Evolutionary conservation across 192 early-diverging fungal genomes (phyloP).

Genomic region (Podila horticola): DNA sequence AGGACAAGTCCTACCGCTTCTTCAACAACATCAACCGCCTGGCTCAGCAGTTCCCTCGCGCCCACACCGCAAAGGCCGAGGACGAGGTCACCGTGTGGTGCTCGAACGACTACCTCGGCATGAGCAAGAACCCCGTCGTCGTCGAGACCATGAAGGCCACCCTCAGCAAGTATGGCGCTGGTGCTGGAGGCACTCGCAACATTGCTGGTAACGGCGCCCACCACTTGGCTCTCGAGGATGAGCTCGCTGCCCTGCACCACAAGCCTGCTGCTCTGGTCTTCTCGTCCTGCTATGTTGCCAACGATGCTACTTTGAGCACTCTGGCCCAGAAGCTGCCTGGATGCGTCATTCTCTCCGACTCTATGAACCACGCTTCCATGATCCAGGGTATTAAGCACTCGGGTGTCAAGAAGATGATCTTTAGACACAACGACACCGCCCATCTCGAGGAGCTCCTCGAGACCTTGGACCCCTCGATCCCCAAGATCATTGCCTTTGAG

Average conservation of each 20-base stretch:
- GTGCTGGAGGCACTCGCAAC: slow-evolving; percentile 98
- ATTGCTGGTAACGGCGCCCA: slow-evolving; percentile 98
- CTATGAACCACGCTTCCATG: slow-evolving; percentile 98
- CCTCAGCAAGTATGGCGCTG: slow-evolving; percentile 95
- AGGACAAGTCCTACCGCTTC: slow-evolving; percentile 98
- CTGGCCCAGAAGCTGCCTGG: slow-evolving; percentile 88
- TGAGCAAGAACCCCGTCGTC: slow-evolving; percentile 90
- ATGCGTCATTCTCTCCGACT: slow-evolving; percentile 95
- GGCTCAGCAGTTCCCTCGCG: slow-evolving; percentile 90
- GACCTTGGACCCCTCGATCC: slow-evolving; percentile 80
- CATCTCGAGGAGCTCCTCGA: slow-evolving; percentile 90
- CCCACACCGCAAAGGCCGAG: slow-evolving; percentile 86
- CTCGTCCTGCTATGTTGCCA: slow-evolving; percentile 98
- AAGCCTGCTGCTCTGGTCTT: slow-evolving; percentile 93
- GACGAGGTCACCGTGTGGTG: slow-evolving; percentile 99
- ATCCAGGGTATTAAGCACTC: slow-evolving; percentile 98
- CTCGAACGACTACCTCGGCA: slow-evolving; percentile 98
- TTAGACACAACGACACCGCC: slow-evolving; percentile 92
- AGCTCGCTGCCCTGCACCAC: slow-evolving; percentile 92
- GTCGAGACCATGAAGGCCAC: slow-evolving; percentile 94
- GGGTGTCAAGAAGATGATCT: slow-evolving; percentile 85
- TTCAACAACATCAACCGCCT: slow-evolving; percentile 99
- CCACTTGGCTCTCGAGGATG: slow-evolving; percentile 90
- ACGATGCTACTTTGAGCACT: slow-evolving; percentile 95
- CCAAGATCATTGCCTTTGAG: slow-evolving; percentile 97